phyloP scores from a whole-genome alignment of 2,329 filamentous ascomycete species.

The Microcyclospora tardicrescens region DNA sequence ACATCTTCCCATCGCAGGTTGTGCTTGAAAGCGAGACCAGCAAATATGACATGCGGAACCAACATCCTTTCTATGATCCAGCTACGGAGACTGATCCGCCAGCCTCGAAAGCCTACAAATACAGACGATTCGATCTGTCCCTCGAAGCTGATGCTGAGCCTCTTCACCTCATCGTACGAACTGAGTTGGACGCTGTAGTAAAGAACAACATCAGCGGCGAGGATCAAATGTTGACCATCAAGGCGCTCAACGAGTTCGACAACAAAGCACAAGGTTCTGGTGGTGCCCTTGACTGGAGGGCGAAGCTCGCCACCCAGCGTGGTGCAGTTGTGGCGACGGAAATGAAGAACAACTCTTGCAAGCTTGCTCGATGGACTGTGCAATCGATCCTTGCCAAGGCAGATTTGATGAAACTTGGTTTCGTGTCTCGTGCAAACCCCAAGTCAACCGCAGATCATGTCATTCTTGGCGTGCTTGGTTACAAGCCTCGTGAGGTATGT shows the following conservation, averaged over 20 bases:
- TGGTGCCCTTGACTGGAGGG: conserved; percentile 91
- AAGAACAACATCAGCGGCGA: conserved; percentile 90
- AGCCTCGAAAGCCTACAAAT: conserved; percentile 96
- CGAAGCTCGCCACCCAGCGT: conserved; percentile 84
- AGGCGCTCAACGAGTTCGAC: conserved; percentile 98
- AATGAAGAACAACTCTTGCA: conserved; percentile 99
- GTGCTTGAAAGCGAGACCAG: conserved; percentile 66
- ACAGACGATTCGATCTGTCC: conserved; percentile 90
- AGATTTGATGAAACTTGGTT: conserved; percentile 98
- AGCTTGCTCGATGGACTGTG: conserved; percentile 93
- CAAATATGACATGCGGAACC: conserved; percentile 73
- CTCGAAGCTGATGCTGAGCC: conserved; percentile 85
- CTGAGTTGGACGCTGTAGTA: conserved; percentile 87
- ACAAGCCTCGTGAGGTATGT: conserved; percentile 72
- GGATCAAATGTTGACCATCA: conserved; percentile 81
- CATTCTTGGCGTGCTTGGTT: conserved; percentile 86
- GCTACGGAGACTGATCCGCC: conserved; percentile 85
- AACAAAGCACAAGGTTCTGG: conserved; percentile 93
- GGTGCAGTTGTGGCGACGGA: conserved; percentile 96
- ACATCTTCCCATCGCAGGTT: conserved; percentile 96
- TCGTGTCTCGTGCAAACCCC: conserved; percentile 88
- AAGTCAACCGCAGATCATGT: conserved; percentile 89
- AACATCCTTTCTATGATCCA: conserved; percentile 96
- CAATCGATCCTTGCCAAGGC: conserved; percentile 94
- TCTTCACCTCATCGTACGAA: conserved; percentile 82